Base-by-base conservation (phyloP, 805 yeast species). In the Yarrowia keelungensis region DNA sequence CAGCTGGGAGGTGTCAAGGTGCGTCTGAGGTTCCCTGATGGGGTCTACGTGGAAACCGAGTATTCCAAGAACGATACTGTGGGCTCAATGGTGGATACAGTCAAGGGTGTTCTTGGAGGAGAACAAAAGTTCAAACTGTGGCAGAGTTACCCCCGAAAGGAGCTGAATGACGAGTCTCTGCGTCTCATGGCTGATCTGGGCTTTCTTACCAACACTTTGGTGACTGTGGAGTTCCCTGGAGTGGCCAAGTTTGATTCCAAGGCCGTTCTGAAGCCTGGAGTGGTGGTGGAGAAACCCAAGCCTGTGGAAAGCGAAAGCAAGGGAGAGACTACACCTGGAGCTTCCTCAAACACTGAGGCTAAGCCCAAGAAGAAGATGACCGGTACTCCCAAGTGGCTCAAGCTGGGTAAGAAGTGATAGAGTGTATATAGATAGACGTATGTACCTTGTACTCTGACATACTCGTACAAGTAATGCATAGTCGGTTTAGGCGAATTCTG, bases 1-100 rank as follows among this genome's bases (percentile, higher is more conserved):
- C 56, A 62, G 56, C 56, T 62, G 5, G 56, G 67, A 62, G 32
- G 38, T n/a, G 65, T 62, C 56, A 62, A 62, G 32, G 47, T 62
- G 9, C 38, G 67, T 5, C 14, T 62, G 16, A 47, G 56, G 22
- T 62, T 62, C 39, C 67, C 67, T 1, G 67, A 62, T 38, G 67
- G 67, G 1, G 56, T 62, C 1, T 62, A 47, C 8, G 56, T 62
- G 11, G 67, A 62, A n/a, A 47, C 54, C 2, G 46, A 62, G 36
- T 62, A 39, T 16, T 39, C 56, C 14, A 47, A 46, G 46, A 47
- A 42, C 8, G 56, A 47, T 14, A 49, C 54, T 2, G 56, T 62
- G 26, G 42, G 50, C 5, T 39, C 47, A 15, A 39, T 62, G 56
- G 47, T 47, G 1, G 54, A 47, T 8, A 49, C 67, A 1, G 67